Evolutionary conservation across 306 rosid genomes (phyloP).

Genomic region (Senna siamea): DNA sequence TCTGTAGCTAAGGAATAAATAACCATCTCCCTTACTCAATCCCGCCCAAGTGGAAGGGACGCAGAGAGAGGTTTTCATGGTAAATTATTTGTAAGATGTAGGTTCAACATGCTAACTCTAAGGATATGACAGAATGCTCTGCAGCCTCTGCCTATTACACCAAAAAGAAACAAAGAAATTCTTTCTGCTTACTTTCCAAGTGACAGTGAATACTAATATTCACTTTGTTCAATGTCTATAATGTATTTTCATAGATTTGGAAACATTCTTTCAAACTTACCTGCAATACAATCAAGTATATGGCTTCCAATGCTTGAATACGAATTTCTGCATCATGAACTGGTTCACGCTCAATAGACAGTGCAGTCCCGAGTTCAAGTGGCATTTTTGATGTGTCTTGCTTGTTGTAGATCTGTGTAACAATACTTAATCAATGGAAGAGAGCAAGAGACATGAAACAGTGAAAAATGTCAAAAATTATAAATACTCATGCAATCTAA

Average conservation of each 20-base stretch:
- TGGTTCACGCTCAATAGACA: conserved; percentile 87
- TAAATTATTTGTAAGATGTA: neutral
- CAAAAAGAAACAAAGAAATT: neutral
- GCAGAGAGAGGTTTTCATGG: neutral
- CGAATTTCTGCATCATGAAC: conserved; percentile 82
- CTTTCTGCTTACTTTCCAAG: conserved; percentile 2
- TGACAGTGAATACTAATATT: neutral
- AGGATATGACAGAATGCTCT: neutral
- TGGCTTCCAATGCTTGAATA: conserved; percentile 81
- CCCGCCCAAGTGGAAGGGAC: neutral
- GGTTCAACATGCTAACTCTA: neutral
- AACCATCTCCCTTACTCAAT: conserved; percentile 10
- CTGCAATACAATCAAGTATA: conserved; percentile 84
- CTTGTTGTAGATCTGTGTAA: conserved; percentile 68
- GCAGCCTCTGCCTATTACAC: neutral
- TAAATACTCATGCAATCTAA: too few relatives aligned
- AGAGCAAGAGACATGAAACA: conserved; percentile 33
- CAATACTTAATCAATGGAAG: conserved; percentile 33
- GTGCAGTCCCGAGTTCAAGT: conserved; percentile 85
- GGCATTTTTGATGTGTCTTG: conserved; percentile 90
- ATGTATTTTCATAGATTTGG: conserved; percentile 1
- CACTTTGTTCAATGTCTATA: neutral
- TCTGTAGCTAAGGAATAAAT: conserved; percentile 11
- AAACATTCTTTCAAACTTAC: conserved; percentile 41
- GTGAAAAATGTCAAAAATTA: conserved; percentile 3